Evolutionary conservation across 352 stramenopile genomes (phyloP), one percentile per base, ranked within the genome.

Genomic region (Globisporangium paroecandrum): DNA sequence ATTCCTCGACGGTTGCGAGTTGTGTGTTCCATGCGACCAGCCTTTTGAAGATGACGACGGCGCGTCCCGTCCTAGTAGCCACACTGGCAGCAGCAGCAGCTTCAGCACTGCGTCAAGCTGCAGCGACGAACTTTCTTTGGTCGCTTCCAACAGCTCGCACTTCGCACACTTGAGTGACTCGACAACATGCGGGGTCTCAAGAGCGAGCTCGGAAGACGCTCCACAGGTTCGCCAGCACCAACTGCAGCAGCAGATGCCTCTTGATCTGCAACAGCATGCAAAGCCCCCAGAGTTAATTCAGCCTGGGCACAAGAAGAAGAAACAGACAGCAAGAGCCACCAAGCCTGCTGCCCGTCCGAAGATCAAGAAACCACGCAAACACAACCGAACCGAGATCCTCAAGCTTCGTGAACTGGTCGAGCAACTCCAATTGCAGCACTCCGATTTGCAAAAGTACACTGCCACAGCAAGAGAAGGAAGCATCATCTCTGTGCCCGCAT

Each of bases 341-440:
- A 51, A 51, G 18, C 5, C 18, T 10, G 43, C 22, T 6, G 49
- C 49, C 18, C 22, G 29, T 6, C 18, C 43, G 4, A 49, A n/a
- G 0, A 12, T 36, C 3, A 69, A 69, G 41, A 46, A 47, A 0
- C 43, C 64, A n/a, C 64, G 64, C 25, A 69, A 69, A 29, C 54
- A 64, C 41, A 64, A 64, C 24, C 54, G 64, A n/a, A 49, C 59
- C 41, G 65, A 70, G 59, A 65, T 70, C 25, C 47, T 70, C 41
- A 62, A 55, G 47, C 59, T 70, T 12, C 57, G 58, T 22, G 46
- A 70, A 24, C 27, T 66, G 7, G 15, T 70, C 1, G 65, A 60
- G 25, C 12, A 60, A 38, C 51, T 70, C 12, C 18, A 70, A 32
- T 12, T 36, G 0, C 32, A 41, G 10, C 46, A 65, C 3, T 25